Evolutionary conservation across 768 basidiomycete genomes (phyloP), one percentile per base, ranked within the genome.

Genomic region (Gelatoporia subvermispora): DNA sequence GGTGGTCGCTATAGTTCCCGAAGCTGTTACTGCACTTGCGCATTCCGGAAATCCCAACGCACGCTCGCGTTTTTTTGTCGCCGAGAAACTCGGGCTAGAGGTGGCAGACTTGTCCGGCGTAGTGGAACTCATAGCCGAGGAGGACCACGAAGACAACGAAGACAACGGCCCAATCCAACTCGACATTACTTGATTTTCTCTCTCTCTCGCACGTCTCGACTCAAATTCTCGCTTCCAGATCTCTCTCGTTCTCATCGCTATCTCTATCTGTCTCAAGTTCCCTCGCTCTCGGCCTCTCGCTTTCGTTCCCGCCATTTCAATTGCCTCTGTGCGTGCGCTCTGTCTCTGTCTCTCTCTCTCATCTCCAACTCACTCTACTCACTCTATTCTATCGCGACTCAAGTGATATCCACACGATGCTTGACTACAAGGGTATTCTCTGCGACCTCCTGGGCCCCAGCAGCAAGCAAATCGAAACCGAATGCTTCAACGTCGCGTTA

Each of bases 1-100:
- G 2, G 52, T 56, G 4, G 52, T 59, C 3, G 54, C 52, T 3
- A 54, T 59, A 50, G 40, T 51, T 7, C 50, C 51, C 28, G 17
- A 11, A 8, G 13, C 35, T 16, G 15, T 3, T 41, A 5, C 21
- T 18, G 1, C 43, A 41, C n/a, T 35, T 41, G 11, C 24, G 36
- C 18, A 3, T 25, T 17, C 20, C 9, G 15, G 15, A 17, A 28
- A 34, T 9, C n/a, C 13, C 38, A 39, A 2, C 41, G 43, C n/a
- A n/a, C n/a, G n/a, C n/a, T n/a, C n/a, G n/a, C n/a, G 24, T 39
- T 40, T 41, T 25, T 51, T n/a, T 34, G 23, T n/a, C n/a, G n/a
- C n/a, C 1, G 50, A 51, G n/a, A 51, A 51, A 31, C 35, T 50
- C 4, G 48, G 48, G 1, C 24, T 43, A 10, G 39, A 51, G 23